Percentiles rank a stretch among this genome's conserved stretches.
These are phyloP conservation scores for Monosporascus cannonballus DNA, from an alignment of 2,329 filamentous ascomycete genomes.

Conservation along the genomic window DNA sequence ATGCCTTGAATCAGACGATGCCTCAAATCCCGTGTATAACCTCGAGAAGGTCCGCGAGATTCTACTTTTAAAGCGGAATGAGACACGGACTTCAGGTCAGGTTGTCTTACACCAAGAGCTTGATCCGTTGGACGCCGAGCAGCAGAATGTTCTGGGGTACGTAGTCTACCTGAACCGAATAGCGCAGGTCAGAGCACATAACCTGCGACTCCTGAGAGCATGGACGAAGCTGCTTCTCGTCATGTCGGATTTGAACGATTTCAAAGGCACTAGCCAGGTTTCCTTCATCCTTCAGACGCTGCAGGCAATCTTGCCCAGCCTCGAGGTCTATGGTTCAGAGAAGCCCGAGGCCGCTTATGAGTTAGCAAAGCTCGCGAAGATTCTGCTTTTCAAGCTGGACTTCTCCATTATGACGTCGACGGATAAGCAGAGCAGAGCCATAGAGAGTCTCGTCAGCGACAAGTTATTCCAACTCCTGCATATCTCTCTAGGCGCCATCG, in stretches of 20 bases:
- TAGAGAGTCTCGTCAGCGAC: slow-evolving; percentile 74
- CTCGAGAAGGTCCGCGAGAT: slow-evolving; percentile 67
- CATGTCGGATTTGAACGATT: slow-evolving; percentile 75
- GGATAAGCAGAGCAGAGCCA: slow-evolving; percentile 39
- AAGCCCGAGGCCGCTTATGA: slow-evolving; percentile 66
- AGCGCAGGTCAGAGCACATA: slow-evolving; percentile 47
- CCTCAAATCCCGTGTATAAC: slow-evolving; percentile 57
- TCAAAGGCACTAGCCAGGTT: slow-evolving; percentile 64
- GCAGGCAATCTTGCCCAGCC: slow-evolving; percentile 79
- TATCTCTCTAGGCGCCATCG: slow-evolving; percentile 72
- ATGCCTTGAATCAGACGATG: slow-evolving; percentile 56
- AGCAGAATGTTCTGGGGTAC: slow-evolving; percentile 53
- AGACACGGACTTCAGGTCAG: slow-evolving; percentile 44
- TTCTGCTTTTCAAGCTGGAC: slow-evolving; percentile 67
- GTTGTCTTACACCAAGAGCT: slow-evolving; percentile 45
- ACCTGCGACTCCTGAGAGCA: slow-evolving; percentile 65
- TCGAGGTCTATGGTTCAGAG: slow-evolving; percentile 70
- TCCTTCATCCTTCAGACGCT: slow-evolving; percentile 80
- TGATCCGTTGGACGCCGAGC: slow-evolving; percentile 49
- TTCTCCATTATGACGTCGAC: slow-evolving; percentile 34
- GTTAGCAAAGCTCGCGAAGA: slow-evolving; percentile 69
- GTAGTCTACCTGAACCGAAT: slow-evolving; percentile 59
- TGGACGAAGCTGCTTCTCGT: slow-evolving; percentile 84
- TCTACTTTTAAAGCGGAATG: slow-evolving; percentile 61
- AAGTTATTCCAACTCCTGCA: slow-evolving; percentile 90